phyloP scores from a whole-genome alignment of 176 grass and related monocot species.

The Hsuehochloa calcarea region DNA sequence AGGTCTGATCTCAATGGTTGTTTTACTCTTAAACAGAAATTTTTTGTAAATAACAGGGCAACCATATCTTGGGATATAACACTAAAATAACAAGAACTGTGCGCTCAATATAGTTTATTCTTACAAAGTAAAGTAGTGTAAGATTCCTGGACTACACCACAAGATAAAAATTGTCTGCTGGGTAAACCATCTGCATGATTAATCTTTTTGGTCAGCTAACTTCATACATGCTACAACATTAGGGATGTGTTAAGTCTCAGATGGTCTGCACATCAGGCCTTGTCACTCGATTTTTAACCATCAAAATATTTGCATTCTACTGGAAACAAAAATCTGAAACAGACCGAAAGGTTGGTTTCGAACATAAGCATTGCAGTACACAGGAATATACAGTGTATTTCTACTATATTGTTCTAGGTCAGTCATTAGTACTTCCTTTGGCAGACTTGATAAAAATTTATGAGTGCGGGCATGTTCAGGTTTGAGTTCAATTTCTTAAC shows the following conservation, averaged over 20 bases:
- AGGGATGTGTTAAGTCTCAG: not conserved
- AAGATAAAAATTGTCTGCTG: constrained; percentile 7
- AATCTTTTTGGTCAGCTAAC: not conserved
- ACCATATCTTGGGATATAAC: not conserved
- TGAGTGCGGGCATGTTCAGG: not conserved
- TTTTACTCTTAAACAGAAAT: not conserved
- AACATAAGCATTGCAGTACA: not conserved
- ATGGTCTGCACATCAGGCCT: not conserved
- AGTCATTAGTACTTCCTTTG: constrained; percentile 6
- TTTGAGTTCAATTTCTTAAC: not conserved
- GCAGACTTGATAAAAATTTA: not conserved
- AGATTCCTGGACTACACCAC: too few species aligned
- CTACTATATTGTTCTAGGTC: not conserved
- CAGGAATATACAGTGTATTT: not conserved
- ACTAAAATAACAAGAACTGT: too few species aligned
- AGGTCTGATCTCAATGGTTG: too few species aligned
- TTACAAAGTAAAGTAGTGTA: too few species aligned
- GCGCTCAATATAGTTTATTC: too few species aligned
- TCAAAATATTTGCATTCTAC: constrained; percentile 5
- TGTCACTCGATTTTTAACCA: not conserved
- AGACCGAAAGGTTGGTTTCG: not conserved
- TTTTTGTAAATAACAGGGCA: not conserved
- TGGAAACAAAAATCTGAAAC: not conserved
- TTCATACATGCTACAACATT: not conserved
- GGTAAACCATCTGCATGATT: not conserved